Base-by-base conservation (phyloP, 495 filamentous ascomycete genomes). In the Lasiosphaeria miniovina region DNA sequence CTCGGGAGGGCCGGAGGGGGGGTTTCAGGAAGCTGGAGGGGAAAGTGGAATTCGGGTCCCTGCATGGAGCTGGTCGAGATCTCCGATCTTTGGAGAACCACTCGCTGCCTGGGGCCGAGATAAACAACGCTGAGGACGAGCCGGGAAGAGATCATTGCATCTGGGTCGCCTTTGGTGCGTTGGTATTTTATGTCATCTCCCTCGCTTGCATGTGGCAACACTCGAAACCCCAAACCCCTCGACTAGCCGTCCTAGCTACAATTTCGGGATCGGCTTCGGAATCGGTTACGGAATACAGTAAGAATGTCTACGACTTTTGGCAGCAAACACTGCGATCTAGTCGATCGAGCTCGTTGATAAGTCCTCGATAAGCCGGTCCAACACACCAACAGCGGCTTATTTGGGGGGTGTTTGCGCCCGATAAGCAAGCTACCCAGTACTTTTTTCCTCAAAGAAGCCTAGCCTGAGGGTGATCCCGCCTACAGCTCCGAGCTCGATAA, bases 391-490 rank as follows among this genome's bases (percentile, higher is more conserved):
- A 11, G 43, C 12, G 8, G 43, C 43, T 46, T n/a, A 5, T n/a
- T 14, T 2, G 12, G 4, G 43, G 43, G 5, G 43, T 46, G 11
- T 9, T 14, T 7, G 5, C 43, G 8, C 3, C 43, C 43, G 43
- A 46, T 46, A 46, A 46, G 43, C 43, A 46, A 46, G 43, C 43
- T 46, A 14, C 43, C 43, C 43, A 46, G 59, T 61, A 62, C 60
- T 62, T 62, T 58, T 62, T 62, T n/a, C 36, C 60, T 48, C 10
- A 17, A 62, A 49, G 15, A 17, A 50, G 60, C 40, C 12, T 51
- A 51, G 49, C 24, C 12, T 14, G 36, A 55, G 52, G 52, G 11
- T 55, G 52, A 3, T 56, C 53, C 58, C 58, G 49, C 32, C 24
- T 32, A 34, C 10, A 31, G 9, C 24, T 24, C 41, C 41, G 11